Conservation (phyloP, 208 protist genomes). For the Leishmania turanica region DNA sequence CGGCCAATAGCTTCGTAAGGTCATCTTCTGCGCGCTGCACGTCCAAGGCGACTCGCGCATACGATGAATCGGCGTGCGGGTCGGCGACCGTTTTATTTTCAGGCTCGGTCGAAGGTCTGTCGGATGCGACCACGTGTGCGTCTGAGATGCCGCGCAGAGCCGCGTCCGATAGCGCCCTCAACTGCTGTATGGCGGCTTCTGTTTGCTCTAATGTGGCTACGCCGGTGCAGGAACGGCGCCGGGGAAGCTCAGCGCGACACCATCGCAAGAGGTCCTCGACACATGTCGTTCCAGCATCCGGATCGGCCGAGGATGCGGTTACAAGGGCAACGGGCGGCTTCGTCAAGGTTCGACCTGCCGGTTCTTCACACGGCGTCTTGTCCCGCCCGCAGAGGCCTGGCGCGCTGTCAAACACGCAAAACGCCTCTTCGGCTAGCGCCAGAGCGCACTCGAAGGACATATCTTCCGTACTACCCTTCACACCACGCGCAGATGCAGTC, state of each 20-base stretch:
- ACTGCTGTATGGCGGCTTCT: background rate
- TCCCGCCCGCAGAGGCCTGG: background rate
- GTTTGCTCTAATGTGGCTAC: background rate
- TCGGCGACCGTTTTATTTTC: background rate
- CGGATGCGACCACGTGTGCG: background rate
- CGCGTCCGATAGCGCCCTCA: background rate
- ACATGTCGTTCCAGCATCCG: background rate
- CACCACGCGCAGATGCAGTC: background rate
- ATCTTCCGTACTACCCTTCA: background rate
- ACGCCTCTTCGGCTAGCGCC: slow-evolving; percentile 5
- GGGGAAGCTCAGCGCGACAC: slow-evolving; percentile 9
- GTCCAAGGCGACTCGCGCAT: background rate
- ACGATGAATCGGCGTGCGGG: background rate
- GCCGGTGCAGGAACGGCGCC: background rate
- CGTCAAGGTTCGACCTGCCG: background rate
- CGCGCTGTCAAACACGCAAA: background rate
- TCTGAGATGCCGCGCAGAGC: slow-evolving; percentile 1
- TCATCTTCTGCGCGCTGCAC: background rate
- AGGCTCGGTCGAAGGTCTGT: background rate
- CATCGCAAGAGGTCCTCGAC: slow-evolving; percentile 2
- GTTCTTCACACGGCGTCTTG: background rate
- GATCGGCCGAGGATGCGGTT: background rate
- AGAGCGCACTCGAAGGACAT: slow-evolving; percentile 3
- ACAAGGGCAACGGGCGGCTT: background rate
- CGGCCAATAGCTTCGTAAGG: background rate